Evolutionary conservation across 768 basidiomycete species (phyloP), one percentile per base, ranked within the genome.

Genomic region (Hypholoma sublateritium): DNA sequence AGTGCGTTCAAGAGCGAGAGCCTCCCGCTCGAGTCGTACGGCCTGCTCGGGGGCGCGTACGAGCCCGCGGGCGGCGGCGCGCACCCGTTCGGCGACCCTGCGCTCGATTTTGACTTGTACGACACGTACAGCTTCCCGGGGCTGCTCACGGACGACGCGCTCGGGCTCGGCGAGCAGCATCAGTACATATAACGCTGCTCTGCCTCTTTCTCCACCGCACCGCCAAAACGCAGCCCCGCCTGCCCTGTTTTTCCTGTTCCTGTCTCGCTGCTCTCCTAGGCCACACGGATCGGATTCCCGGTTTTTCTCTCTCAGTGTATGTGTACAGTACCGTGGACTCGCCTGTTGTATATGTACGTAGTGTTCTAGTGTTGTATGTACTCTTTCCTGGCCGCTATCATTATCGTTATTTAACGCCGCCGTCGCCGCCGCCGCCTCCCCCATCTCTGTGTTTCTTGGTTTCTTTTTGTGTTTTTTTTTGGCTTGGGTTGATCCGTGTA

Each of bases 21-120:
- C 28, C 28, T 63, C 57, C 43, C 55, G 19, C 44, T 65, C 17
- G 66, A 65, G 32, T 53, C 66, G 43, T 63, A 60, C 51, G 60
- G 57, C 22, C 41, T 69, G 13, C 46, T 69, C 8, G 50, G 60
- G 5, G 46, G 22, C n/a, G 24, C 65, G 1, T 67, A 67, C 32
- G 67, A 69, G 1, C 64, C 60, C 12, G 56, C 59, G 41, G 50
- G 59, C 17, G 58, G 59, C 11, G 56, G 54, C 32, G 56, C 43
- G 45, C 56, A 58, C 34, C 50, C 36, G 9, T 44, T 59, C 44
- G 67, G 67, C 44, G 59, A 62, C 53, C 42, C 67, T 6, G 56
- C 62, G 28, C 61, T 68, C 49, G 70, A 69, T 52, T 70, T 69
- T 51, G 59, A 62, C 48, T 47, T 70, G 13, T 74, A 71, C 59